These are phyloP conservation scores for Colletotrichum viniferum DNA, from an alignment of 2,329 filamentous ascomycete genomes.

Conservation along the genomic window DNA sequence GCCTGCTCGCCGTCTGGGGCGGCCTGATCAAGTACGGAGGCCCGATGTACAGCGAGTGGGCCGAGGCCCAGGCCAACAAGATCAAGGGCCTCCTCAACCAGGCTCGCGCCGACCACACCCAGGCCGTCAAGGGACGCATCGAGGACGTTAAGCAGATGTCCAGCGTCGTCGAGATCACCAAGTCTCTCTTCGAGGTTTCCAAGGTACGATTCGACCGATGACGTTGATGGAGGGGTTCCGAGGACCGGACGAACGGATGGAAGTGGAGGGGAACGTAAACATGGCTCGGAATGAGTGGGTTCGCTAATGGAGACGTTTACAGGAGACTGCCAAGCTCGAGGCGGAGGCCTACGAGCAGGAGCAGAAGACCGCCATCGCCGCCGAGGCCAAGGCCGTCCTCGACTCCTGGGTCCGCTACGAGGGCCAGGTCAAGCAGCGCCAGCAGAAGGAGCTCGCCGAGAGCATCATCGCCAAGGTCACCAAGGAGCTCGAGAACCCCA, in stretches of 20 bases:
- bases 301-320: conserved; percentile 10
- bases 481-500: conserved; percentile 99
- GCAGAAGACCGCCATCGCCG: conserved; percentile 90
- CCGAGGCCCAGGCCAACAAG: conserved; percentile 85
- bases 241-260: neutral
- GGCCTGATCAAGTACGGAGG: conserved; percentile 93
- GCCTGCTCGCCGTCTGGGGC: conserved; percentile 90
- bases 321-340: conserved; percentile 98
- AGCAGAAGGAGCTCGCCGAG: conserved; percentile 95
- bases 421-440: conserved; percentile 96
- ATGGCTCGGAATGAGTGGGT: neutral
- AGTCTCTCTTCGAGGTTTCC: conserved; percentile 95
- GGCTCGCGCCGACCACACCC: conserved; percentile 91
- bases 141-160: conserved; percentile 93
- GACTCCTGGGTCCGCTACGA: conserved; percentile 99
- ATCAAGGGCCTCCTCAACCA: conserved; percentile 95
- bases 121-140: conserved; percentile 93
- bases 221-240: neutral
- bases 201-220: conserved; percentile 67
- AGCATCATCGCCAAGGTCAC: conserved; percentile 95
- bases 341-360: conserved; percentile 95
- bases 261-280: neutral
- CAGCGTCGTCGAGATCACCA: conserved; percentile 94
- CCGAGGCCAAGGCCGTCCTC: conserved; percentile 92
- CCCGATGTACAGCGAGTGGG: conserved; percentile 91